A percentile compares a stretch with the other conserved stretches of the same genome.
phyloP scores from a whole-genome alignment of 2,329 filamentous ascomycete genomes.

The Hymenoscyphus salicellus region DNA sequence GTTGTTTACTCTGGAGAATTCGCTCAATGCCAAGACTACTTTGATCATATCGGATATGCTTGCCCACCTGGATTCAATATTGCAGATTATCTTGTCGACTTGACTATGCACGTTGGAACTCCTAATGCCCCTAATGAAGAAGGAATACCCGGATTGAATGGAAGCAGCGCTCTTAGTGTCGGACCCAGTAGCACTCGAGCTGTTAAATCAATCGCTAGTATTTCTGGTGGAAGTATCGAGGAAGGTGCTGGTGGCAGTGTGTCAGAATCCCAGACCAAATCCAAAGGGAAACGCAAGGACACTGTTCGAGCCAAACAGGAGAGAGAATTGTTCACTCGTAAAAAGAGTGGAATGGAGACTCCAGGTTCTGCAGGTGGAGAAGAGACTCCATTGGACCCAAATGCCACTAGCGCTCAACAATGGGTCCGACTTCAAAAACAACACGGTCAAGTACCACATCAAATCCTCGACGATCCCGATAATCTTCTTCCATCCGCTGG shows the following conservation, averaged over 20 bases:
- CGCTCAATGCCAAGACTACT: slow-evolving; percentile 82
- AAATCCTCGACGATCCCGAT: slow-evolving; percentile 68
- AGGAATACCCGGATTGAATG: slow-evolving; percentile 56
- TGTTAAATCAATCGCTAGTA: slow-evolving; percentile 85
- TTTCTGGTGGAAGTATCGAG: slow-evolving; percentile 71
- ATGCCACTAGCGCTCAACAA: slow-evolving; percentile 50
- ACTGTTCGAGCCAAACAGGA: slow-evolving; percentile 87
- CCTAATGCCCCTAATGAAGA: slow-evolving; percentile 53
- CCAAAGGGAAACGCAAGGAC: slow-evolving; percentile 67
- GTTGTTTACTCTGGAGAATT: slow-evolving; percentile 94
- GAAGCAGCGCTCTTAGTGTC: slow-evolving; percentile 64
- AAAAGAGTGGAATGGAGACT: slow-evolving; percentile 63
- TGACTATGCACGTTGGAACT: slow-evolving; percentile 90
- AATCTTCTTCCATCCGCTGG: slow-evolving; percentile 59
- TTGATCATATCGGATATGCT: slow-evolving; percentile 84
- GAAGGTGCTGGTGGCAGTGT: slow-evolving; percentile 57
- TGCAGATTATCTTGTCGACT: slow-evolving; percentile 92
- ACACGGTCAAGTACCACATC: slow-evolving; percentile 51
- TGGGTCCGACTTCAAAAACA: slow-evolving; percentile 59
- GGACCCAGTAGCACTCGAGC: slow-evolving; percentile 83
- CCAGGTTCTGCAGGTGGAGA: slow-evolving; percentile 60
- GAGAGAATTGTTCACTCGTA: slow-evolving; percentile 82
- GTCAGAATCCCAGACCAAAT: slow-evolving; percentile 60
- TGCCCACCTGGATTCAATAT: slow-evolving; percentile 98
- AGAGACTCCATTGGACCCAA: slow-evolving; percentile 44